Base-by-base conservation (phyloP, 2,329 filamentous ascomycete species). In the Talaromyces amestolkiae region DNA sequence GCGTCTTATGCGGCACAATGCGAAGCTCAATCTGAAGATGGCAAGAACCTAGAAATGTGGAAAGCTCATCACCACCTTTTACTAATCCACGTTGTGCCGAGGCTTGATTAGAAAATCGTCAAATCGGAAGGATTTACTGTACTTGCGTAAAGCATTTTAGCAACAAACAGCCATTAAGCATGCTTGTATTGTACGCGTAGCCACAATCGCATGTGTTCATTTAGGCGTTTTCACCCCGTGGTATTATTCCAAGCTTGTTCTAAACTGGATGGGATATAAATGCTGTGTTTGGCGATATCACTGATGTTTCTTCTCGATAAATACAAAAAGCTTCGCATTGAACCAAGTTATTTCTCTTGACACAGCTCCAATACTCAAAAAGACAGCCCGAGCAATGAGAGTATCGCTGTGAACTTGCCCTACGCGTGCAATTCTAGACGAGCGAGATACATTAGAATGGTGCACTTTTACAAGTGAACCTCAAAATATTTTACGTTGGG, bases 301-400 rank as follows among this genome's bases (percentile, higher is more conserved):
- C 0, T 91, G 91, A 80, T 91, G 90, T 68, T 94, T 94, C 0
- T 91, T 91, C 58, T 92, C 90, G 0, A 89, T 92, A 1, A 88
- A 87, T 0, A 90, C 86, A 47, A 88, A 83, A 0, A 91, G 73
- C 0, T 71, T 77, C 22, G 87, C 69, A 0, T 72, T 27, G 45
- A 11, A 49, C 11, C 11, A 27, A 11, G 45, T 13, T 19, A 22
- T 19, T 7, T 24, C 19, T 49, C 24, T 49, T 15, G 22, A 49
- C 5, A 89, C 69, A 0, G 81, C 75, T 0, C 81, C 76, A 0
- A 89, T 71, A 3, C 77, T 72, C 0, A 31, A 31, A 4, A 7
- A 31, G 27, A 31, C 27, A 7, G 27, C 27, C 27, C 27, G 27
- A 31, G 27, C 27, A 31, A 31, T 7, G 27, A 31, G 27, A 6